Evolutionary conservation across 2,329 filamentous ascomycete species (phyloP).

Genomic region (Scopulariopsis brevicaulis): DNA sequence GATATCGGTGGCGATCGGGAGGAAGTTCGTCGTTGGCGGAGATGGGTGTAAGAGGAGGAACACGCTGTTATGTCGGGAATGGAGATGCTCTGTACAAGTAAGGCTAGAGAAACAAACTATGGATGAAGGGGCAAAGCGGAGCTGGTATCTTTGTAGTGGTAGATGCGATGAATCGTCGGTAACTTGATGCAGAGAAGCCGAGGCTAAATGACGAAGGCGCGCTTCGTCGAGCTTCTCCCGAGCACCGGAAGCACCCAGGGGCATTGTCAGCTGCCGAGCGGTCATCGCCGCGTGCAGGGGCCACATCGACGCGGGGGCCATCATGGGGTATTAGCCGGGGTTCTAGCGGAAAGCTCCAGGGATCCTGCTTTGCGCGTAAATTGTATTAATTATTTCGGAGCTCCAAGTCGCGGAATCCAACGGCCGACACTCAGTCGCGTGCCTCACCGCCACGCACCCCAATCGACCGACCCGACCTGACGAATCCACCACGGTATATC

Average conservation of each 20-base stretch:
- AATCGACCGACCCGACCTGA: background rate
- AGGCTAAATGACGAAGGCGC: conserved; percentile 4
- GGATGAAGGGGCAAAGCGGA: background rate
- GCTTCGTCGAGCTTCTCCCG: conserved; percentile 1
- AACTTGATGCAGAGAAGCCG: conserved; percentile 1
- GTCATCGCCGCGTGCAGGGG: conserved; percentile 1
- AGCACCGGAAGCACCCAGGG: background rate
- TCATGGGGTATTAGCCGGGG: background rate
- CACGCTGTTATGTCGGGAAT: background rate
- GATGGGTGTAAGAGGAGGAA: conserved; percentile 9
- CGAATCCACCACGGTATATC: background rate
- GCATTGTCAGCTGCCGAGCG: conserved; percentile 2
- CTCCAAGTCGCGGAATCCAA: background rate
- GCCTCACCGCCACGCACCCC: background rate
- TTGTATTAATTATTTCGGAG: background rate
- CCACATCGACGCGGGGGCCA: background rate
- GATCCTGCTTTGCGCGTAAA: background rate
- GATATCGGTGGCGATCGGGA: background rate
- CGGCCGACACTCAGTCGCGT: background rate
- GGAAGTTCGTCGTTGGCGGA: conserved; percentile 9
- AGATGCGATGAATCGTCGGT: background rate
- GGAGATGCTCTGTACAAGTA: background rate
- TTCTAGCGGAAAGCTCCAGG: background rate
- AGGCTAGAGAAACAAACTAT: background rate
- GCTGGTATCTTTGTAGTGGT: background rate